phyloP scores from a whole-genome alignment of 257 asterid species.

The Solanum lycopersicoides region DNA sequence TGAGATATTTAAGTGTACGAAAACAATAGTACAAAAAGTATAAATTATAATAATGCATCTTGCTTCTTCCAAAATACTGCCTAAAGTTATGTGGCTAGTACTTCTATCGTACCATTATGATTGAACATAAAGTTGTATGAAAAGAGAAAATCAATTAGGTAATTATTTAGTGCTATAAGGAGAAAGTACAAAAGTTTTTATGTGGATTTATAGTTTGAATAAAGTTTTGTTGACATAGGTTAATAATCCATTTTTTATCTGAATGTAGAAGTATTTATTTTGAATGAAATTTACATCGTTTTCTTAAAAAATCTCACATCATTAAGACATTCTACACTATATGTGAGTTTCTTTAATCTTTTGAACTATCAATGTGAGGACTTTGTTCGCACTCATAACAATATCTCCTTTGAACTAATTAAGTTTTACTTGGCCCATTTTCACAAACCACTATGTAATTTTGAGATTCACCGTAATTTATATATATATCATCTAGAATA shows the following conservation, averaged over 20 bases:
- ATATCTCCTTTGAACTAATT: background rate
- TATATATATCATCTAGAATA: background rate
- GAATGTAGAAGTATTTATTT: background rate
- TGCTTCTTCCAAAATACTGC: background rate
- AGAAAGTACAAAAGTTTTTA: background rate
- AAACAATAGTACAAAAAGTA: background rate
- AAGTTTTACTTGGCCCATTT: background rate
- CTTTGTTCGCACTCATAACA: background rate
- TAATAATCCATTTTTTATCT: background rate
- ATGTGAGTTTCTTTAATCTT: too few species aligned
- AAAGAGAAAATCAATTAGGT: background rate
- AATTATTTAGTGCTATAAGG: background rate
- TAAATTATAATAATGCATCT: background rate
- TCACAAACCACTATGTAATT: too few species aligned
- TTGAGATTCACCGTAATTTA: background rate
- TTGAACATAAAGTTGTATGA: background rate
- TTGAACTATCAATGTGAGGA: background rate
- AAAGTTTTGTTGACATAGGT: background rate
- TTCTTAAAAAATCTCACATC: background rate
- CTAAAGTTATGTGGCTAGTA: background rate
- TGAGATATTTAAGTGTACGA: background rate
- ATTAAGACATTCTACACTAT: background rate
- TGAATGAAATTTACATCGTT: background rate
- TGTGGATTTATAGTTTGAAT: background rate
- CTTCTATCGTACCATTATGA: background rate